Evolutionary conservation across 106 monocot species (phyloP), one percentile per base, ranked within the genome.

Genomic region (Alisma plantagoaquatica): DNA sequence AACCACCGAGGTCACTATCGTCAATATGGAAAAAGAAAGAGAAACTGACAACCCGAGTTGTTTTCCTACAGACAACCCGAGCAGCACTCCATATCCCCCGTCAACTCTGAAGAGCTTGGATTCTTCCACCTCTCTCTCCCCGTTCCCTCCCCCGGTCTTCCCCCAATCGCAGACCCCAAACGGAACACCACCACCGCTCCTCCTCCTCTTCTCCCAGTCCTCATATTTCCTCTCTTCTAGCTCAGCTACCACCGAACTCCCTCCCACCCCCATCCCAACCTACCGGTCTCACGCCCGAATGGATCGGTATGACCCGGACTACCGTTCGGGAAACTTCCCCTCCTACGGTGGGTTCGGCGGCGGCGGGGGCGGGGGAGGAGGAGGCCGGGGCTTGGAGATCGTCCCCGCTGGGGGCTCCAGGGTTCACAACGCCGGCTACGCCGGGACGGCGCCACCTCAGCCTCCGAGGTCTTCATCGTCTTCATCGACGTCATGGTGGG

Each of bases 371-470:
- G n/a, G n/a, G n/a, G n/a, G n/a, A n/a, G n/a, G n/a, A n/a, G n/a
- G n/a, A n/a, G 26, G 38, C 14, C 9, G 56, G 32, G 30, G 23
- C 10, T 31, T 49, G 14, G 56, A 65, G 53, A 65, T 65, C 29
- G 54, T 65, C 15, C 12, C 15, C 42, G 17, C 29, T 21, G 44
- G n/a, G 21, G 18, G 25, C 10, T n/a, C 31, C 30, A 31, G n/a
- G 26, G 1, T 52, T 20, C n/a, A 22, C 23, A 31, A 31, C 18
- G 18, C 66, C 31, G 31, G 24, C 8, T 2, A 12, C 30, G 46
- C 41, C 43, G 42, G n/a, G 24, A 23, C 30, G 12, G 8, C 42
- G 33, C 22, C 41, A 27, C 26, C 29, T 31, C 43, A 20, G 64
- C 59, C 42, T 11, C 43, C 44, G 44, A 41, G 3, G 44, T 27